A percentile compares a stretch with the other conserved stretches of the same genome.
These are phyloP conservation scores for Suhomyces kunorum DNA, from an alignment of 1,139 yeast genomes.

Conservation along the genomic window DNA sequence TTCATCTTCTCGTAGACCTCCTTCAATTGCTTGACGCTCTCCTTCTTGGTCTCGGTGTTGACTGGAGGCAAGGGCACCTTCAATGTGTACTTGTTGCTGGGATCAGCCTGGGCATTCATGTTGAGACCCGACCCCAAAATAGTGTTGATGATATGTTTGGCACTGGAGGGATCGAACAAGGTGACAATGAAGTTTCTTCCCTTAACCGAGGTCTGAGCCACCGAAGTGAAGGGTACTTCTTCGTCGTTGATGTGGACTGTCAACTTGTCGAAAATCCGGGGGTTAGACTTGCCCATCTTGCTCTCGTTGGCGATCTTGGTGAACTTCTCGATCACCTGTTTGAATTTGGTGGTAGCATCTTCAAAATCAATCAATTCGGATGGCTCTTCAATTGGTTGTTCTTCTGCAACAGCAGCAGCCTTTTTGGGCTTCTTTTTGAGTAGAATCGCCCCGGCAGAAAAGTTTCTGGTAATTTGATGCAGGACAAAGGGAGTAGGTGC, in stretches of 20 bases:
- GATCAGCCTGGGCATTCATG: conserved; percentile 76
- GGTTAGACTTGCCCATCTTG: conserved; percentile 68
- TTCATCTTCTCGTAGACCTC: conserved; percentile 63
- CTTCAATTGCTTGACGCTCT: conserved; percentile 60
- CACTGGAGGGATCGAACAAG: conserved; percentile 77
- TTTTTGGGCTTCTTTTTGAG: conserved; percentile 21
- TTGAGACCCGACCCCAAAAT: conserved; percentile 69
- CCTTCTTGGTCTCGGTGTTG: conserved; percentile 67
- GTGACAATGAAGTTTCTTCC: conserved; percentile 68
- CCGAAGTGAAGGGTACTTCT: conserved; percentile 52
- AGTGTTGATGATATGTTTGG: conserved; percentile 67
- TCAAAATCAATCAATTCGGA: conserved; percentile 35
- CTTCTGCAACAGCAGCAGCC: conserved; percentile 5
- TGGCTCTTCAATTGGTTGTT: conserved; percentile 13
- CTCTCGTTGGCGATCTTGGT: conserved; percentile 58
- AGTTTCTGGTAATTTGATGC: background rate
- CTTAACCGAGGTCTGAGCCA: conserved; percentile 77
- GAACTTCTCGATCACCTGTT: conserved; percentile 52
- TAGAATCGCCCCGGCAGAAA: conserved; percentile 7
- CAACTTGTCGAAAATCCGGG: conserved; percentile 64
- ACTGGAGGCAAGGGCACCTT: conserved; percentile 76
- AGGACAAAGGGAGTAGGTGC: background rate
- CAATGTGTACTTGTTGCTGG: conserved; percentile 69
- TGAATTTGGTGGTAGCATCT: conserved; percentile 49
- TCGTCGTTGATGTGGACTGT: conserved; percentile 52